Evolutionary conservation across 768 basidiomycete species (phyloP), one percentile per base, ranked within the genome.

Genomic region (Termitomyces sp.): DNA sequence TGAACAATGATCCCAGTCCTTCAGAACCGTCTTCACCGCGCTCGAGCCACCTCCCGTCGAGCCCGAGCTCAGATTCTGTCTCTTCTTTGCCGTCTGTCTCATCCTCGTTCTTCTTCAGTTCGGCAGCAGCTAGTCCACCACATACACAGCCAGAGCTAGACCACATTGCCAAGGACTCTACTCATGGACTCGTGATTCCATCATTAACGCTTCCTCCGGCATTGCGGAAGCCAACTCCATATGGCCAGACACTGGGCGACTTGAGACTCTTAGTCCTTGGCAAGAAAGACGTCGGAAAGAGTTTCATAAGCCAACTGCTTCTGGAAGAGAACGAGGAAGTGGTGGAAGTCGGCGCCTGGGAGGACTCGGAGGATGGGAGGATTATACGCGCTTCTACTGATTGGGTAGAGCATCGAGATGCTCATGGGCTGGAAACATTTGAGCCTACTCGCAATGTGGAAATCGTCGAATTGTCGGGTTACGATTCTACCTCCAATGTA

Each of bases 371-470:
- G 15, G 65, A 75, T 36, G 80, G 78, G 18, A 76, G 73, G 53
- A 71, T 81, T 27, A 68, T 85, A 22, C 77, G 72, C 18, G 86
- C 86, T 6, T 88, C 87, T 2, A 89, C 88, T 7, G 83, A 87
- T 65, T 90, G 89, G 88, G 69, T 85, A 16, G 87, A 88, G 65
- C 84, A 85, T 64, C 76, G 75, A 24, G 85, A 87, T 66, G 77
- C 75, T 1, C 83, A 88, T 63, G 87, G 86, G 1, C 73, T 86
- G 4, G 87, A 89, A 67, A 83, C 80, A 58, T 83, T 81, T 42
- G 88, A 88, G 64, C 82, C 87, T 8, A 76, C 79, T 13, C 75
- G 80, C 61, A 90, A 90, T 64, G 73, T 90, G 8, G 85, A 89
- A 65, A 77, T 90, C 39, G 64, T 82, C 42, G 79, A 80, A 54